Conservation (phyloP, 1,284 basidiomycete species). For the Abortiporus biennis region DNA sequence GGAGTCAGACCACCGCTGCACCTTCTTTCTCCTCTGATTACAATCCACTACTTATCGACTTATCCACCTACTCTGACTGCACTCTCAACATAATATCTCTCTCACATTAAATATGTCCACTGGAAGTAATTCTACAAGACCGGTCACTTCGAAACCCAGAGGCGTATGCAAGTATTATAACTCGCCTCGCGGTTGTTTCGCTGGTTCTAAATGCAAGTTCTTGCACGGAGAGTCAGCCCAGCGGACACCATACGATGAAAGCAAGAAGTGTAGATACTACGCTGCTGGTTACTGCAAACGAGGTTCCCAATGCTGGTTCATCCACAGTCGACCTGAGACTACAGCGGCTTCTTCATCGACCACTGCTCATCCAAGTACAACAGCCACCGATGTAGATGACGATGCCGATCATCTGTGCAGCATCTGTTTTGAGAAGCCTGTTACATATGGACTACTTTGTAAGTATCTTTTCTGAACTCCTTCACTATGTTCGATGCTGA, state of each 20-base stretch:
- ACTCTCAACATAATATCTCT: too few species aligned
- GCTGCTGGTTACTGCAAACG: conserved; percentile 59
- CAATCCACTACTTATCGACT: too few species aligned
- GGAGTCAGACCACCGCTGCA: too few species aligned
- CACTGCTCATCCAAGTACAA: conserved; percentile 18
- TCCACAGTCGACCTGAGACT: conserved; percentile 34
- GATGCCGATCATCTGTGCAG: conserved; percentile 45
- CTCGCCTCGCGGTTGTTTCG: conserved; percentile 57
- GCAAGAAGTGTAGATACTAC: conserved; percentile 62
- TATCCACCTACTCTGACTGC: too few species aligned
- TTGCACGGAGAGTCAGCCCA: conserved; percentile 49
- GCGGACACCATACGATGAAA: conserved; percentile 61
- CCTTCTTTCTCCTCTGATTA: too few species aligned
- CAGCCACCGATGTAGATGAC: conserved; percentile 17
- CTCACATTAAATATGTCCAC: too few species aligned
- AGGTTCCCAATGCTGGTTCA: conserved; percentile 69
- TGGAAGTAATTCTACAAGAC: conserved; percentile 38
- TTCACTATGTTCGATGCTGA: not conserved
- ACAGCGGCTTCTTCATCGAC: conserved; percentile 13
- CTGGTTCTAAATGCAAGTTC: conserved; percentile 66
- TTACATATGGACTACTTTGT: conserved; percentile 64
- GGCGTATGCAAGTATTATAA: conserved; percentile 60
- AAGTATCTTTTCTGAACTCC: conserved; percentile 16
- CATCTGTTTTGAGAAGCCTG: conserved; percentile 69
- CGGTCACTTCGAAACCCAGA: conserved; percentile 50